Evolutionary conservation across 1,284 basidiomycete species (phyloP), one percentile per base, ranked within the genome.

Genomic region (Takashimella tepidaria): DNA sequence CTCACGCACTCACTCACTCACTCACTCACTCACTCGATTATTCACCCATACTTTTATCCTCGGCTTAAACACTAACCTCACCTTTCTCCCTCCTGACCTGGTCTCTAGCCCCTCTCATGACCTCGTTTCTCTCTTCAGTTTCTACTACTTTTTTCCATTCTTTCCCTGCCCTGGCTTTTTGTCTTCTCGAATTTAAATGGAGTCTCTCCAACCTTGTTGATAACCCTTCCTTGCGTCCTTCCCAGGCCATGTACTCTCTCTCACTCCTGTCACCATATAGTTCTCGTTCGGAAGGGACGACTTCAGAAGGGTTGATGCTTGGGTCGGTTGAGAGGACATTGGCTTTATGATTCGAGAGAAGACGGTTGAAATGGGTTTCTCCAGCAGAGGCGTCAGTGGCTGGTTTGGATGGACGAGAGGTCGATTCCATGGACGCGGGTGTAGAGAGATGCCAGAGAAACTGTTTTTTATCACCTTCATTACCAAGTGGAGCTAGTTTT

Each of bases 161-260:
- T 57, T 69, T 69, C 41, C 20, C 53, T 10, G 58, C 50, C 43
- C 70, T 61, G 3, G 24, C 55, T 16, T 47, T 54, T 19, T 45
- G 45, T 46, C 62, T 62, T 41, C 72, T 56, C 12, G 47, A 54
- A 59, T 66, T 72, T 41, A 74, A 53, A 55, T 70, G 65, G 13
- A 50, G 19, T 44, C 70, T 53, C 57, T 72, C 67, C 41, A 68
- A 49, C 6, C 27, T 44, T 5, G 63, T 67, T 12, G 69, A 67
- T 25, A 69, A 24, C 16, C 66, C 66, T 27, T 59, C 51, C n/a
- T 54, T 53, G 31, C 70, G 54, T 8, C 44, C 63, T 16, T 56
- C 50, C 70, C 67, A 69, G 16, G 45, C 54, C 50, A 55, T 54
- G 23, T 62, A 50, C 44, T 70, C 62, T 40, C 59, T 47, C 41